These are phyloP conservation scores for Cryomyces minteri DNA, from an alignment of 495 filamentous ascomycete genomes.

Conservation along the genomic window DNA sequence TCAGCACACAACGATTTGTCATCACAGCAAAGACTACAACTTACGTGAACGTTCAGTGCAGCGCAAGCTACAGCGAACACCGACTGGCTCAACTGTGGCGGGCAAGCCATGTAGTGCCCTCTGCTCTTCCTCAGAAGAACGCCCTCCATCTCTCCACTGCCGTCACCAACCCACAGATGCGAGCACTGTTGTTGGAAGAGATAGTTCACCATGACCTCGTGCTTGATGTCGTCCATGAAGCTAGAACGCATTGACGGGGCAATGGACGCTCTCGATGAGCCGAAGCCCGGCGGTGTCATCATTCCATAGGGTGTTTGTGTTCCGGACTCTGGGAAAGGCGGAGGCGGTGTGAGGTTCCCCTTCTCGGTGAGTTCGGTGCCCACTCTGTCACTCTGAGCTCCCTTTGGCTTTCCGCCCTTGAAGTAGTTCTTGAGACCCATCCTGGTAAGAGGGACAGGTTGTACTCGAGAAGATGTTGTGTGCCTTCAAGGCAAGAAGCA, in stretches of 20 bases:
- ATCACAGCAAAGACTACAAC: background rate
- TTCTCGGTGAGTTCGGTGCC: no score
- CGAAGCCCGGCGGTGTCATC: background rate
- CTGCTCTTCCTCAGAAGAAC: conserved; percentile 48
- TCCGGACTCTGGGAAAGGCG: no score
- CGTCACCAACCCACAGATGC: conserved; percentile 51
- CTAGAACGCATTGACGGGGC: conserved; percentile 20
- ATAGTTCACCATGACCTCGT: conserved; percentile 71
- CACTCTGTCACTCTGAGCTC: background rate
- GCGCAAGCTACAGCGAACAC: conserved; percentile 40
- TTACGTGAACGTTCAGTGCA: conserved; percentile 43
- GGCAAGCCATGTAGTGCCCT: conserved; percentile 51
- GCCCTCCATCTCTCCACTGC: conserved; percentile 46
- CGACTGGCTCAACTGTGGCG: conserved; percentile 37
- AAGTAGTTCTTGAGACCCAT: conserved; percentile 49
- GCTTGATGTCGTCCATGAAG: conserved; percentile 57
- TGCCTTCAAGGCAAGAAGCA: no score
- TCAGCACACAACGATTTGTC: background rate
- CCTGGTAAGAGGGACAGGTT: background rate
- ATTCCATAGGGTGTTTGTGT: no score
- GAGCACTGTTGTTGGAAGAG: conserved; percentile 61
- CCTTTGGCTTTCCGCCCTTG: conserved; percentile 29
- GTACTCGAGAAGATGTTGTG: no score
- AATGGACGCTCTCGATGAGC: background rate
- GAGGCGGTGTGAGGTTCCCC: no score